phyloP scores from a whole-genome alignment of 208 protist species.

The Leishmania braziliensis region DNA sequence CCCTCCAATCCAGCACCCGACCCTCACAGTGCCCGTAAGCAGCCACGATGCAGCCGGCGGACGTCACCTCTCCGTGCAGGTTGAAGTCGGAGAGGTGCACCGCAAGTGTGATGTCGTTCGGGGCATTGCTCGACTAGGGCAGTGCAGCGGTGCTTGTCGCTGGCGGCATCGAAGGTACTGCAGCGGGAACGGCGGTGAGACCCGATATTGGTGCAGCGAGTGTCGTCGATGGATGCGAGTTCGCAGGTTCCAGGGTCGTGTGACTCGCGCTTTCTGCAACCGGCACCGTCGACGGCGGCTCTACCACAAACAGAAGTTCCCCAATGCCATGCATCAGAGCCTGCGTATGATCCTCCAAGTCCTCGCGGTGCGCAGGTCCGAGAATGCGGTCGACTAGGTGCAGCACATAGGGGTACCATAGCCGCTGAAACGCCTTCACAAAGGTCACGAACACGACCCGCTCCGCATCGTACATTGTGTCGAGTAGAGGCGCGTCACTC shows the following conservation, averaged over 20 bases:
- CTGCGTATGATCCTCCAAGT: constrained; percentile 38
- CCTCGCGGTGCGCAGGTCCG: constrained; percentile 52
- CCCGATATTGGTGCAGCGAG: not conserved
- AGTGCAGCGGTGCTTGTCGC: not conserved
- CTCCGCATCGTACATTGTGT: constrained; percentile 61
- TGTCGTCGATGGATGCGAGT: not conserved
- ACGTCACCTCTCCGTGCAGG: not conserved
- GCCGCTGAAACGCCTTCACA: constrained; percentile 55
- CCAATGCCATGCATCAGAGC: constrained; percentile 28
- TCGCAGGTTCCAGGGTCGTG: not conserved
- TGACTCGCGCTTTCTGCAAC: not conserved
- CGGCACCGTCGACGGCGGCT: constrained; percentile 3
- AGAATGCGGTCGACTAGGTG: constrained; percentile 49
- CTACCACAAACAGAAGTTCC: constrained; percentile 17
- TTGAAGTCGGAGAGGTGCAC: not conserved
- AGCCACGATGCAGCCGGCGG: not conserved
- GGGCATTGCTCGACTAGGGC: not conserved
- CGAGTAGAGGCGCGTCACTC: constrained; percentile 53
- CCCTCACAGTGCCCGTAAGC: not conserved
- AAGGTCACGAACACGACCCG: constrained; percentile 49
- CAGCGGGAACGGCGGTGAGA: not conserved
- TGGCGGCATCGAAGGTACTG: not conserved
- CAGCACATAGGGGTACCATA: constrained; percentile 73
- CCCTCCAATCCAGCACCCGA: not conserved
- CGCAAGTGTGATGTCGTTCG: not conserved